These are phyloP conservation scores for Crithidia expoeki DNA, from an alignment of 208 protist species.

Conservation along the genomic window DNA sequence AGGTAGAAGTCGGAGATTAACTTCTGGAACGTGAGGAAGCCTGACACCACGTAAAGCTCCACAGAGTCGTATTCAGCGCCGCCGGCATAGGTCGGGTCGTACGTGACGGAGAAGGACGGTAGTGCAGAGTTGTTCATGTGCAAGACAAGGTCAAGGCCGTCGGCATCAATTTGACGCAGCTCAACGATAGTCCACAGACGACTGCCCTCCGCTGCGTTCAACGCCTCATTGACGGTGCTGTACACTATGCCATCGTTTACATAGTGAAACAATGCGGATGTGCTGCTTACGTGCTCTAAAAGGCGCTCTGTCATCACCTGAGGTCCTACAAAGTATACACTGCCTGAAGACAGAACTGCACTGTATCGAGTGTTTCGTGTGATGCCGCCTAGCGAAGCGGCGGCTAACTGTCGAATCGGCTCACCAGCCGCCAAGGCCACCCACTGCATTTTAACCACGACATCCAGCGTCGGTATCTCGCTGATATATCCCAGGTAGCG, in stretches of 20 bases:
- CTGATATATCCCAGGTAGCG: constrained; percentile 19
- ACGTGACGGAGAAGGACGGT: constrained; percentile 15
- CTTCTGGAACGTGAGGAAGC: constrained; percentile 71
- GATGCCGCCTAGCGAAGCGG: constrained; percentile 11
- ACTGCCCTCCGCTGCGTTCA: not conserved
- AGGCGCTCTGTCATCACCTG: constrained; percentile 29
- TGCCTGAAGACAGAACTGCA: constrained; percentile 45
- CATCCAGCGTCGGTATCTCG: constrained; percentile 41
- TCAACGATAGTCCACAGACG: constrained; percentile 28
- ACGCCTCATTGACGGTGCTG: not conserved
- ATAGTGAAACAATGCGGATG: constrained; percentile 38
- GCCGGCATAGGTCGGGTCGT: constrained; percentile 38
- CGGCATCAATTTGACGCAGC: constrained; percentile 1
- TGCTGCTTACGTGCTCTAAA: constrained; percentile 28
- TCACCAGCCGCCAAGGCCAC: constrained; percentile 29
- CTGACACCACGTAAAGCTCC: constrained; percentile 73
- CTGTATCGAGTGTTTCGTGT: constrained; percentile 42
- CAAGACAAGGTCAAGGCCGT: constrained; percentile 22
- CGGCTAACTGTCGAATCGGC: not conserved
- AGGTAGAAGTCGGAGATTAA: constrained; percentile 50
- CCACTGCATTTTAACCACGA: constrained; percentile 58
- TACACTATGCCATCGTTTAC: constrained; percentile 31
- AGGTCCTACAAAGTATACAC: constrained; percentile 57
- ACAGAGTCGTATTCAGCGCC: constrained; percentile 44
- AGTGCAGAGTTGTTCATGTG: constrained; percentile 47